Evolutionary conservation across 2,329 filamentous ascomycete species (phyloP).

Genomic region (Tolypocladium endophyticum): DNA sequence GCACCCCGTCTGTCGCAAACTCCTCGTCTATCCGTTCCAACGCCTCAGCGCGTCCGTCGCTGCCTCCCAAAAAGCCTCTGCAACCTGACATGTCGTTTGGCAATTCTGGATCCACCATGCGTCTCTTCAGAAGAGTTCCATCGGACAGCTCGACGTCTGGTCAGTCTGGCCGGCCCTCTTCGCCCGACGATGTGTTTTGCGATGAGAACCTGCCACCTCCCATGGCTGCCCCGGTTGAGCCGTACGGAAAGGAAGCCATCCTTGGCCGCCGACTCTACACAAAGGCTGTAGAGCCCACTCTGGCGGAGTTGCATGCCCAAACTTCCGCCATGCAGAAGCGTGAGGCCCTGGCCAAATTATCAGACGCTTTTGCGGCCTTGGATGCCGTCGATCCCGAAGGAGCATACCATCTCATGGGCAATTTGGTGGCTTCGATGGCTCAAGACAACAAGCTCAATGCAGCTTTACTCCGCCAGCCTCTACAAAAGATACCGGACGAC

Average conservation of each 20-base stretch:
- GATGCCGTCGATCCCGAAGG: conserved; percentile 87
- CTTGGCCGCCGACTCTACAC: conserved; percentile 73
- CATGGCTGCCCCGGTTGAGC: conserved; percentile 35
- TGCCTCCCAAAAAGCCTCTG: conserved; percentile 61
- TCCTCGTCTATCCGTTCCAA: conserved; percentile 20
- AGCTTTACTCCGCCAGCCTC: conserved; percentile 32
- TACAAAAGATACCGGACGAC: conserved; percentile 28
- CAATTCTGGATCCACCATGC: conserved; percentile 83
- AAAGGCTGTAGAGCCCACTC: conserved; percentile 70
- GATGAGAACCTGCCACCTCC: conserved; percentile 56
- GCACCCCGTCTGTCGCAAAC: conserved; percentile 32
- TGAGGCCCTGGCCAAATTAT: conserved; percentile 72
- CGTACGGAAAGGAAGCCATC: conserved; percentile 67
- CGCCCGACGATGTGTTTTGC: conserved; percentile 30
- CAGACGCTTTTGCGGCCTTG: conserved; percentile 75
- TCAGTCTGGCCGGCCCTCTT: conserved; percentile 22
- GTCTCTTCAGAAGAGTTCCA: conserved; percentile 76
- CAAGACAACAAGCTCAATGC: conserved; percentile 55
- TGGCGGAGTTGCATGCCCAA: conserved; percentile 80
- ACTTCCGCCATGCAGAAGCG: conserved; percentile 58
- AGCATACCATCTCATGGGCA: conserved; percentile 72
- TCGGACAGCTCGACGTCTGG: conserved; percentile 52
- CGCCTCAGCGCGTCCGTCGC: conserved; percentile 31
- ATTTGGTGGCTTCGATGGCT: conserved; percentile 63
- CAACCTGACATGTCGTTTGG: conserved; percentile 89